phyloP scores from a whole-genome alignment of 2,329 filamentous ascomycete species.

The Xylaria sp. region DNA sequence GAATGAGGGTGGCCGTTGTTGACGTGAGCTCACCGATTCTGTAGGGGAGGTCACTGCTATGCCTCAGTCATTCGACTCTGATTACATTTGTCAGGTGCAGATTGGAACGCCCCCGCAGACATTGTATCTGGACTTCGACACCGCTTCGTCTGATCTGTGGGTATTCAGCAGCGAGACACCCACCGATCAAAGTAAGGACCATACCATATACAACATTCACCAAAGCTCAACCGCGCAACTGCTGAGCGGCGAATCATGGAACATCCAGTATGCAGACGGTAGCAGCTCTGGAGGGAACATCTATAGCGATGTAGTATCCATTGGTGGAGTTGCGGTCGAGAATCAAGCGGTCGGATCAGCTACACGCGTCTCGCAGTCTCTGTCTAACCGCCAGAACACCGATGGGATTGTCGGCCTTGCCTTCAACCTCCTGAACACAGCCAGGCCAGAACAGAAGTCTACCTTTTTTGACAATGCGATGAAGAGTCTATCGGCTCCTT shows the following conservation, averaged over 20 bases:
- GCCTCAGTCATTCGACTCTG: slow-evolving; percentile 31
- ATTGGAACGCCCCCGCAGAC: slow-evolving; percentile 39
- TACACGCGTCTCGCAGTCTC: slow-evolving; percentile 36
- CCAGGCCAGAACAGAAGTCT: slow-evolving; percentile 36
- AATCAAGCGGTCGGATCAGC: slow-evolving; percentile 42
- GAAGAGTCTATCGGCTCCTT: slow-evolving; percentile 33
- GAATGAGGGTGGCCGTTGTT: background rate
- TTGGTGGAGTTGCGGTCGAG: slow-evolving; percentile 38
- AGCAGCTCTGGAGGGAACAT: slow-evolving; percentile 40
- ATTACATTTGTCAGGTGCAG: slow-evolving; percentile 33
- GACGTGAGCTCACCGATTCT: slow-evolving; percentile 11
- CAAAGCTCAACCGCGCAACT: slow-evolving; percentile 37
- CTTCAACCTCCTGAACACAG: slow-evolving; percentile 41
- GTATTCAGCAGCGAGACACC: slow-evolving; percentile 40
- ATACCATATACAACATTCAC: slow-evolving; percentile 37
- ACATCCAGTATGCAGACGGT: slow-evolving; percentile 41
- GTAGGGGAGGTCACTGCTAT: slow-evolving; percentile 29
- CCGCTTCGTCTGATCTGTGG: slow-evolving; percentile 44
- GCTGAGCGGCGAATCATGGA: slow-evolving; percentile 36
- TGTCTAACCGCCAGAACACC: slow-evolving; percentile 35
- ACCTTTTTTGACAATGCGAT: slow-evolving; percentile 41
- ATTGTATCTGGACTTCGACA: slow-evolving; percentile 42
- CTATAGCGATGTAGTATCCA: slow-evolving; percentile 39
- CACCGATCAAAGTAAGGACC: slow-evolving; percentile 33
- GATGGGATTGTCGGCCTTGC: slow-evolving; percentile 43